Evolutionary conservation across 2,329 filamentous ascomycete species (phyloP), one percentile per base, ranked within the genome.

Genomic region (Cylindrodendrum hubeiense): DNA sequence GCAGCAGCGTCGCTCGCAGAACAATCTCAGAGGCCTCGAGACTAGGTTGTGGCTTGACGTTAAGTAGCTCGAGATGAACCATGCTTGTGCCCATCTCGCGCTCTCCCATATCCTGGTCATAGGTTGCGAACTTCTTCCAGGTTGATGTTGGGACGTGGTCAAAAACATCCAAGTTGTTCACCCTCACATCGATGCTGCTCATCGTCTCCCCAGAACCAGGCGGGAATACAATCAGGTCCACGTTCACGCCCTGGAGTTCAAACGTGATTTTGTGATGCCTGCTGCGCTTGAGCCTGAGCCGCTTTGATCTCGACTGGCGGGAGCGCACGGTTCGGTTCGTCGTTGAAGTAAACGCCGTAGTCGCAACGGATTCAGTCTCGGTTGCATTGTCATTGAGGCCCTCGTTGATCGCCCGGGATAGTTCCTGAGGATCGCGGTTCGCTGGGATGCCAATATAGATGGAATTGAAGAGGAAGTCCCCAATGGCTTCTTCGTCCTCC

Each of bases 91-190:
- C 92, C 79, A 93, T 91, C 80, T 98, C 94, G 52, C 95, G 89
- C 74, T 93, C 90, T n/a, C 93, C 93, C 12, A 91, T 91, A 76
- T 97, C 94, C 64, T 93, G 90, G 82, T 97, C 93, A 74, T 97
- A 98, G 0, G 95, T 98, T 15, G 94, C 91, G 80, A 99, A 99
- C 78, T 98, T 99, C 79, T 93, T 97, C 97, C 97, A 99, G 0
- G 95, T 98, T 4, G 96, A 99, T 0, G 94, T 95, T 2, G 94
- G 94, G 3, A 99, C 88, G 75, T 98, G 94, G 78, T 99, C 96
- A 67, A 96, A 97, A 17, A 99, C 90, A 71, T 97, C 95, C 13
- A 99, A 84, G 63, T 96, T 91, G 41, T 89, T 87, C 12, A 99
- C 85, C 9, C 94, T 90, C 34, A 98, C 83, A 78, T 98, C 93